These are phyloP conservation scores for Fusarium stilboides DNA, from an alignment of 2,329 filamentous ascomycete genomes.

Conservation along the genomic window DNA sequence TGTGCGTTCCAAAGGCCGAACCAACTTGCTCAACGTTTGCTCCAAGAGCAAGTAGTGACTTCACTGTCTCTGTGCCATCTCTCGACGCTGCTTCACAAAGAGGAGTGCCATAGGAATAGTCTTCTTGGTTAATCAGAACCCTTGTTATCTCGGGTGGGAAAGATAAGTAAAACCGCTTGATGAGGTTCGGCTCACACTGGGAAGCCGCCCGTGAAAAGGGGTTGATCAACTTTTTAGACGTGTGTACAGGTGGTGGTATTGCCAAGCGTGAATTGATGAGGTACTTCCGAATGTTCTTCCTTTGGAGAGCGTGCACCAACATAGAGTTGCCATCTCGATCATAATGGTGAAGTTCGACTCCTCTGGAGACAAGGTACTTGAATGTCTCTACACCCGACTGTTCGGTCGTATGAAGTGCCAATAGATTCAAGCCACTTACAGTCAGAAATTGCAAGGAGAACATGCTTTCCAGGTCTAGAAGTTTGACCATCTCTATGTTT, in stretches of 20 bases:
- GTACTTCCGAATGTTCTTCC: fast-evolving
- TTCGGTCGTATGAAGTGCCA: fast-evolving
- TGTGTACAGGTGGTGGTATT: not conserved
- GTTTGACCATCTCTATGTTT: not conserved
- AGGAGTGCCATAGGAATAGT: not conserved
- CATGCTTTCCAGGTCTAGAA: not conserved
- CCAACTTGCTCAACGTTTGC: not conserved
- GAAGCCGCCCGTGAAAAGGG: not conserved
- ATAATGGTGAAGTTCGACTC: not conserved
- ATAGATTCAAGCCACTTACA: not conserved
- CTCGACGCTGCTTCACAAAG: not conserved
- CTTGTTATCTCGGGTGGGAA: fast-evolving
- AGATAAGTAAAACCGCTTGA: not conserved
- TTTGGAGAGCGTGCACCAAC: not conserved
- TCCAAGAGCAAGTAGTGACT: not conserved
- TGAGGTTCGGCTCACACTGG: too few species aligned
- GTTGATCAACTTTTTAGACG: not conserved
- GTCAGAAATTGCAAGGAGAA: not conserved
- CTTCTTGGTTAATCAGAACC: not conserved
- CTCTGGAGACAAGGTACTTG: not conserved
- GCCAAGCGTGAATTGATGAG: not conserved
- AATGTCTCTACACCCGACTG: not conserved
- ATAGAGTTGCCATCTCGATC: not conserved
- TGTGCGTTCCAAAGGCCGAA: not conserved
- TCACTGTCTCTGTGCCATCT: fast-evolving